Conservation (phyloP, 768 basidiomycete species). For the Lactarius deliciosus region DNA sequence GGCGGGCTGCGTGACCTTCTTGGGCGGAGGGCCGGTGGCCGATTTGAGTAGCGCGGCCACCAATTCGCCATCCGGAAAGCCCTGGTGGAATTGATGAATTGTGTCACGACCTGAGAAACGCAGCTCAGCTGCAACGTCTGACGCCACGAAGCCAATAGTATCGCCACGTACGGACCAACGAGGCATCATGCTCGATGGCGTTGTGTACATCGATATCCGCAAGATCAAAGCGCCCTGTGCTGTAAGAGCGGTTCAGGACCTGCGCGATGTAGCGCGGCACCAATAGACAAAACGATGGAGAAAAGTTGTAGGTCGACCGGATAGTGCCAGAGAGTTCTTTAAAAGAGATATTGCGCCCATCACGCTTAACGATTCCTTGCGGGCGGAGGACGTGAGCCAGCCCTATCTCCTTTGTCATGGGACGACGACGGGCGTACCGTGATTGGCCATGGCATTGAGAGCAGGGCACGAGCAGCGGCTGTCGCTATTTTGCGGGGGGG, state of each 20-base stretch:
- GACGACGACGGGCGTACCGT: slow-evolving; percentile 46
- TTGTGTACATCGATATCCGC: slow-evolving; percentile 71
- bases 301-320: slow-evolving; percentile 62
- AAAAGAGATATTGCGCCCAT: slow-evolving; percentile 70
- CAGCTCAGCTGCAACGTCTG: background rate
- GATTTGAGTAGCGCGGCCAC: slow-evolving; percentile 57
- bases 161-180: slow-evolving; percentile 43
- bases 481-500: slow-evolving; percentile 56
- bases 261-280: slow-evolving; percentile 61
- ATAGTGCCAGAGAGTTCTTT: slow-evolving; percentile 37
- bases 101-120: slow-evolving; percentile 52
- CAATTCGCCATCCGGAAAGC: slow-evolving; percentile 45
- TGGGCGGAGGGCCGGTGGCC: slow-evolving; percentile 55
- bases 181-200: slow-evolving; percentile 71
- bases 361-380: slow-evolving; percentile 49
- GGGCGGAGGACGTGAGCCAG: background rate
- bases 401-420: background rate
- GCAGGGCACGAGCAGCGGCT: slow-evolving; percentile 74
- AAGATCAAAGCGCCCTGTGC: slow-evolving; percentile 59
- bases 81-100: slow-evolving; percentile 51
- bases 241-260: slow-evolving; percentile 56
- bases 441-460: slow-evolving; percentile 80
- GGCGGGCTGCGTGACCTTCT: background rate
- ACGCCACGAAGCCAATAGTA: background rate
- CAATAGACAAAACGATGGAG: slow-evolving; percentile 63